Evolutionary conservation across 2,329 filamentous ascomycete genomes (phyloP).

Genomic region (Blastomyces silverae): DNA sequence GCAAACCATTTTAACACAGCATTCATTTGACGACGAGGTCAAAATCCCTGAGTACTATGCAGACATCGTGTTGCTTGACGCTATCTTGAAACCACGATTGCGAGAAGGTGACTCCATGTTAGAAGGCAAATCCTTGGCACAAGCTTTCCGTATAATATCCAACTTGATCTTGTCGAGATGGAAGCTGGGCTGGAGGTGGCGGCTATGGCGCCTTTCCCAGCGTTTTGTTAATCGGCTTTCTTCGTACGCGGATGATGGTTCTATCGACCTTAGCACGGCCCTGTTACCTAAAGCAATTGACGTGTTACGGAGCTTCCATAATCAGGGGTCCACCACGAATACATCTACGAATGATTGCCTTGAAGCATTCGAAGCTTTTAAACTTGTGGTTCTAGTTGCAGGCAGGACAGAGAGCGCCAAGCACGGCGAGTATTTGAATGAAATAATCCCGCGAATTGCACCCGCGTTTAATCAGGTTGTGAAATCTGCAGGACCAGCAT

Average conservation of each 20-base stretch:
- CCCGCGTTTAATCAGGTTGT: conserved; percentile 23
- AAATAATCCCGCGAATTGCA: conserved; percentile 20
- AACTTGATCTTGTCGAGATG: conserved; percentile 31
- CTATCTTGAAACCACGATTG: conserved; percentile 7
- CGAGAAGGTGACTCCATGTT: conserved; percentile 15
- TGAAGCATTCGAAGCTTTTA: conserved; percentile 37
- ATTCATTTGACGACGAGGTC: conserved; percentile 27
- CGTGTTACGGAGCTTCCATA: conserved; percentile 27
- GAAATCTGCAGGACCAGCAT: conserved; percentile 27
- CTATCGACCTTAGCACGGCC: conserved; percentile 23
- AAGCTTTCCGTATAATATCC: conserved; percentile 11
- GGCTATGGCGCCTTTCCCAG: conserved; percentile 36
- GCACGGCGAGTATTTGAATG: conserved; percentile 23
- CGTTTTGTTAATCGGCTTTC: conserved; percentile 31
- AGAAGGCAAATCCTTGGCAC: conserved; percentile 3
- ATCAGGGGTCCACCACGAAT: conserved; percentile 25
- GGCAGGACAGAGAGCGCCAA: conserved; percentile 23
- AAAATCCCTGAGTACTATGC: conserved; percentile 20
- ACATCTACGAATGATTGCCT: conserved; percentile 25
- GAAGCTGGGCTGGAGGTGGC: conserved; percentile 36
- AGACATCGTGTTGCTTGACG: conserved; percentile 7
- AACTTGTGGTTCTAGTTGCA: conserved; percentile 27
- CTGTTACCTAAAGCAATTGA: conserved; percentile 29
- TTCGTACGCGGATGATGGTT: conserved; percentile 22
- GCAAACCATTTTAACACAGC: conserved; percentile 28